Conservation (phyloP, 345 rosid genomes). For the Populus alba region DNA sequence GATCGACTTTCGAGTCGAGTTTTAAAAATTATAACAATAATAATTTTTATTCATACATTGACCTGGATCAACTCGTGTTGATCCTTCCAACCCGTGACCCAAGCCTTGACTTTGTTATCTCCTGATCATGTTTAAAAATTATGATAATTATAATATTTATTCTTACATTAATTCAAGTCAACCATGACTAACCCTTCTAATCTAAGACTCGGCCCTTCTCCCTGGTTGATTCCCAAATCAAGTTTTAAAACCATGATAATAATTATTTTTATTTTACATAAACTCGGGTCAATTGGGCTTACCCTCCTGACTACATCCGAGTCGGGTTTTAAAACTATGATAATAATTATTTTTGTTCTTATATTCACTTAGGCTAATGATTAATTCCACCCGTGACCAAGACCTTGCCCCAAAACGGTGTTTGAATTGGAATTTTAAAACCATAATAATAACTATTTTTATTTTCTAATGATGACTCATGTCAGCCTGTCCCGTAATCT, state of each 20-base stretch:
- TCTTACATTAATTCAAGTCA: fast-evolving
- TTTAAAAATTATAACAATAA: no score
- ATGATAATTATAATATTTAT: no score
- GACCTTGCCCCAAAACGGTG: fast-evolving
- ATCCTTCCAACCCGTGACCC: fast-evolving
- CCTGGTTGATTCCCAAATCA: no score
- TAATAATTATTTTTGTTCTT: no score
- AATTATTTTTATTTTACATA: no score
- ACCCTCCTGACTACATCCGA: fast-evolving
- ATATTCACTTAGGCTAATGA: fast-evolving
- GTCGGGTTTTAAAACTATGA: fast-evolving
- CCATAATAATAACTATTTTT: no score
- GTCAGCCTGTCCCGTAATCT: fast-evolving
- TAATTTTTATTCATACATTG: no score
- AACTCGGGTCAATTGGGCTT: fast-evolving
- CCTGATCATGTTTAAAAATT: fast-evolving
- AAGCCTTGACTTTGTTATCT: fast-evolving
- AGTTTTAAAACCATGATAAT: no score
- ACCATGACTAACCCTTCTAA: no score
- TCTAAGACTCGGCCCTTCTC: fast-evolving
- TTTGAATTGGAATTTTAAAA: no score
- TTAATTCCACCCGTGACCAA: fast-evolving
- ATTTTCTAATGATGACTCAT: fast-evolving
- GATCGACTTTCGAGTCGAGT: fast-evolving
- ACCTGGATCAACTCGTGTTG: fast-evolving